Percentiles rank a stretch among this genome's conserved stretches.
Conservation (phyloP, 176 grass and related monocot genomes). For the Chloris gayana region DNA sequence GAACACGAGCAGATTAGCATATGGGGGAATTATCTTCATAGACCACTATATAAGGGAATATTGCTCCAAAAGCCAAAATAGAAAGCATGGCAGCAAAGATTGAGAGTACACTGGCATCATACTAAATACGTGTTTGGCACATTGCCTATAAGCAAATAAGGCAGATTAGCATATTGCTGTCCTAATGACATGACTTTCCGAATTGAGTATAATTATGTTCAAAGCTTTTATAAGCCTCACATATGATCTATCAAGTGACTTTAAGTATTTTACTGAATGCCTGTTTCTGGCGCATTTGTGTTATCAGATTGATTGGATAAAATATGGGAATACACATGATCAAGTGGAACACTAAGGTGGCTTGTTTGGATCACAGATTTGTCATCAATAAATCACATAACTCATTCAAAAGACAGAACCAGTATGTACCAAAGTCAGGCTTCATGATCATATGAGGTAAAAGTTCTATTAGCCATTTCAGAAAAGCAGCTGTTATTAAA, state of each 20-base stretch:
- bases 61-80: too few species aligned
- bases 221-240: background rate
- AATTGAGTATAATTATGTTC: background rate
- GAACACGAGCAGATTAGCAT: constrained; percentile 4
- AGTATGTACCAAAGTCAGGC: background rate
- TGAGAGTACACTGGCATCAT: background rate
- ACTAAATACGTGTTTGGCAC: too few species aligned
- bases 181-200: too few species aligned
- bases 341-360: background rate
- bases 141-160: too few species aligned
- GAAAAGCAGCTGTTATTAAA: background rate
- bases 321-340: background rate
- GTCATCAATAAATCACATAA: background rate
- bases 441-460: background rate
- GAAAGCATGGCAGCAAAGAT: background rate
- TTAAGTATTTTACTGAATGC: background rate
- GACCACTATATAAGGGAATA: background rate
- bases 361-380: background rate
- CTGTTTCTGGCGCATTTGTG: background rate
- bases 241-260: background rate
- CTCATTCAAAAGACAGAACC: background rate
- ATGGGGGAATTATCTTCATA: background rate
- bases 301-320: background rate
- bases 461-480: background rate
- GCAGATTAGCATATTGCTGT: too few species aligned